These are phyloP conservation scores for Fulvia fulva DNA, from an alignment of 2,329 filamentous ascomycete genomes.

Conservation along the genomic window DNA sequence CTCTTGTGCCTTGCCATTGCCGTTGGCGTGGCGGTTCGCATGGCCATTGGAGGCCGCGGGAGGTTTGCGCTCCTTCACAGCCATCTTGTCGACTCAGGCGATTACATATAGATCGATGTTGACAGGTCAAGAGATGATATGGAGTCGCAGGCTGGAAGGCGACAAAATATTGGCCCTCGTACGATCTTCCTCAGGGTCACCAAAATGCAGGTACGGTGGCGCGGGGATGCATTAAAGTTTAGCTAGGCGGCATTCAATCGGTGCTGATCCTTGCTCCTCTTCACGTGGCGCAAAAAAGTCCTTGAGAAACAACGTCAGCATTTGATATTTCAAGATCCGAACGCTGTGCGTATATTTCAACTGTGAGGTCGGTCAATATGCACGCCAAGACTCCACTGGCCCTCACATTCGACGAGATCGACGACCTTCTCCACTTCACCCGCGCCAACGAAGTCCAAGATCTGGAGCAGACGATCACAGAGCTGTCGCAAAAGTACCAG, in stretches of 20 bases:
- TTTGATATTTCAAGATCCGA: too few relatives aligned
- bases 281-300: background rate
- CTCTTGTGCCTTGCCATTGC: conserved; percentile 10
- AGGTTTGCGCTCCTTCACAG: background rate
- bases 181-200: background rate
- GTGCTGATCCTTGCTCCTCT: background rate
- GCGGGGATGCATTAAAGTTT: conserved; percentile 2
- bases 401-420: conserved; percentile 74
- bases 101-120: background rate
- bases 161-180: too few relatives aligned
- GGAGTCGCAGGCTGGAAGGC: background rate
- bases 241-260: background rate
- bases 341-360: too few relatives aligned
- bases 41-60: conserved; percentile 3
- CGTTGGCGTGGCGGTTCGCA: conserved; percentile 20
- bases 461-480: conserved; percentile 56
- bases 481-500: conserved; percentile 60
- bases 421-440: conserved; percentile 86
- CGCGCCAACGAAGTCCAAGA: conserved; percentile 72
- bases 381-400: conserved; percentile 7
- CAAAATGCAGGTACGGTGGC: conserved; percentile 10
- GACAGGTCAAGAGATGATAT: background rate
- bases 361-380: conserved; percentile 2
- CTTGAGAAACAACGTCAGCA: background rate
- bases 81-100: background rate